A percentile compares a stretch with the other conserved stretches of the same genome.
Evolutionary conservation across 108 stramenopile genomes (phyloP).

Genomic region (Parietichytrium sp.): DNA sequence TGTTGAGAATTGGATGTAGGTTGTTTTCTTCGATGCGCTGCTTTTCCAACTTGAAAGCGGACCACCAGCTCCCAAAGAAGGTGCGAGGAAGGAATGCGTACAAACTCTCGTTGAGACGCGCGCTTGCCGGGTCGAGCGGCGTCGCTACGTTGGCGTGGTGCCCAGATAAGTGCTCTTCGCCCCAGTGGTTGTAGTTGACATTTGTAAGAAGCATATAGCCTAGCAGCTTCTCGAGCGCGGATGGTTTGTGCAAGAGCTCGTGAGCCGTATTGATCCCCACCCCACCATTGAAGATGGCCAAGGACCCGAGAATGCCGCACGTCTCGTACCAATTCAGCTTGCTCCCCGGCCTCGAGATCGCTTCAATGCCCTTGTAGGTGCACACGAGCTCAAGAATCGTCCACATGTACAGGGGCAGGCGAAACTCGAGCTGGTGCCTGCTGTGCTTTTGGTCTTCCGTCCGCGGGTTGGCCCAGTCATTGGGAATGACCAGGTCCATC

Average conservation of each 20-base stretch:
- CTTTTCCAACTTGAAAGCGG: neutral
- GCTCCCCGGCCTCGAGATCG: neutral
- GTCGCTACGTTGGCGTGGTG: constrained; percentile 36
- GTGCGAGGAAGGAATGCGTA: constrained; percentile 26
- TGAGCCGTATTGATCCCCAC: constrained; percentile 27
- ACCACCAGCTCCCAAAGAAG: neutral
- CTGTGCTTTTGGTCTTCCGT: constrained; percentile 19
- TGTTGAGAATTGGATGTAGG: neutral
- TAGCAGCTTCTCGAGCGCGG: neutral
- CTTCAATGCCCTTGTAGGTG: neutral
- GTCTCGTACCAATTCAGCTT: neutral
- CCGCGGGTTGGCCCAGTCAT: constrained; percentile 31
- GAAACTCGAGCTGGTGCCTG: neutral
- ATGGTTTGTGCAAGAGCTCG: constrained; percentile 22
- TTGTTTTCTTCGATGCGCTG: neutral
- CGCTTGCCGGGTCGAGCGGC: constrained; percentile 20
- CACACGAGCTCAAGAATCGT: neutral
- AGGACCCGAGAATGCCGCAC: neutral
- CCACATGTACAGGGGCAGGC: constrained; percentile 27
- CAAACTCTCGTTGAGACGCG: neutral
- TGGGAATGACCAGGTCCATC: neutral
- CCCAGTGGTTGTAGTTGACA: constrained; percentile 23
- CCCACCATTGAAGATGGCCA: constrained; percentile 20
- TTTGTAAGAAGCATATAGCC: neutral
- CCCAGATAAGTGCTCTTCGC: neutral